phyloP scores from a whole-genome alignment of 2,329 filamentous ascomycete genomes.

The Calonectria leucothoes region DNA sequence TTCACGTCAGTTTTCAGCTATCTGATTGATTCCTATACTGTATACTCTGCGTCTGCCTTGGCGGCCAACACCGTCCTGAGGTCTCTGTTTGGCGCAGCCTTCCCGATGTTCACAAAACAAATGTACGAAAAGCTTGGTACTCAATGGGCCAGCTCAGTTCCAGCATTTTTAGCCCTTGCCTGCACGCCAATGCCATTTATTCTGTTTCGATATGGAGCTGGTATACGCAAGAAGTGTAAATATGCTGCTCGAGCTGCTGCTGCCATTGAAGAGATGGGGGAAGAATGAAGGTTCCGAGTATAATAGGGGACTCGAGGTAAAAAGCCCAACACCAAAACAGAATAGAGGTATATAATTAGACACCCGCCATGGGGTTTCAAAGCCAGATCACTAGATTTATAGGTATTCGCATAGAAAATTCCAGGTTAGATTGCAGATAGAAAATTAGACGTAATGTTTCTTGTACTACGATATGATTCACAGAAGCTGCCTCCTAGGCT shows the following conservation, averaged over 20 bases:
- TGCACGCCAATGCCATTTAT: slow-evolving; percentile 39
- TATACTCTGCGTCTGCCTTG: slow-evolving; percentile 80
- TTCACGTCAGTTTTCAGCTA: slow-evolving; percentile 75
- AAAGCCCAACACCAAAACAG: not conserved
- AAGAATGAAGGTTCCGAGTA: not conserved
- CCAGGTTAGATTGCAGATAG: not conserved
- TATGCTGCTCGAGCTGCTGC: slow-evolving; percentile 36
- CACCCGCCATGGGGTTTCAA: not conserved
- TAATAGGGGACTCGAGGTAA: not conserved
- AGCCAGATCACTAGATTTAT: not conserved
- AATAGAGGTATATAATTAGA: not conserved
- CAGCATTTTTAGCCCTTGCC: slow-evolving; percentile 36
- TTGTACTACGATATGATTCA: no score
- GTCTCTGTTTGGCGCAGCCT: slow-evolving; percentile 37
- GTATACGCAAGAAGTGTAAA: slow-evolving; percentile 34
- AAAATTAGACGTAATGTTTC: not conserved
- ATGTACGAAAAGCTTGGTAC: slow-evolving; percentile 41
- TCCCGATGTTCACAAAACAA: slow-evolving; percentile 39
- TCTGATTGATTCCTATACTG: slow-evolving; percentile 76
- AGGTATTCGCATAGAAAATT: not conserved
- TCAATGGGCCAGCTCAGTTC: slow-evolving; percentile 37
- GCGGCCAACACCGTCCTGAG: slow-evolving; percentile 61
- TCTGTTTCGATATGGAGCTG: slow-evolving; percentile 34
- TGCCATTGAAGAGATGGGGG: slow-evolving; percentile 13
- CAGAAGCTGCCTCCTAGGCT: no score